Evolutionary conservation across 129 eudicot species (phyloP).

Genomic region (Logfia minima): DNA sequence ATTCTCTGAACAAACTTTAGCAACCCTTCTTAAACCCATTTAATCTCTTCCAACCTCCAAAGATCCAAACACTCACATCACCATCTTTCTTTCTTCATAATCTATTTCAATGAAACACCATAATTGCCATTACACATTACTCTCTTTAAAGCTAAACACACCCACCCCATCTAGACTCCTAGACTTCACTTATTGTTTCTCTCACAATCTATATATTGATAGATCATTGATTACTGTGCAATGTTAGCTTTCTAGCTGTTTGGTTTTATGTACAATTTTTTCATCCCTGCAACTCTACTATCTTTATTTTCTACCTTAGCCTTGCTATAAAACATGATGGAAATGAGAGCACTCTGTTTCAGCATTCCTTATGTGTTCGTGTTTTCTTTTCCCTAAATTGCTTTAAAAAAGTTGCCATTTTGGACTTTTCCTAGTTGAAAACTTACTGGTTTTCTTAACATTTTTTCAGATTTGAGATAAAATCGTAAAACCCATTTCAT

Average conservation of each 20-base stretch:
- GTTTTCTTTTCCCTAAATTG: constrained; percentile 11
- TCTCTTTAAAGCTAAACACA: constrained; percentile 31
- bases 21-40: constrained; percentile 13
- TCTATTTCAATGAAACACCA: constrained; percentile 36
- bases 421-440: constrained; percentile 31
- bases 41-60: constrained; percentile 27
- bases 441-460: constrained; percentile 21
- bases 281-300: constrained; percentile 40
- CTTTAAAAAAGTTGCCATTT: constrained; percentile 26
- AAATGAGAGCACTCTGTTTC: constrained; percentile 32
- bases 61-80: constrained; percentile 35
- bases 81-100: constrained; percentile 22
- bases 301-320: constrained; percentile 38
- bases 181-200: constrained; percentile 20
- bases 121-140: constrained; percentile 22
- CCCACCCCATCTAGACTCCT: constrained; percentile 25
- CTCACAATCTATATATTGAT: constrained; percentile 30
- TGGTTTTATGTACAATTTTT: not conserved
- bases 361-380: constrained; percentile 22
- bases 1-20: constrained; percentile 11
- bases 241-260: constrained; percentile 34
- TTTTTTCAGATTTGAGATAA: constrained; percentile 18
- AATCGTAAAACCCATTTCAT: constrained; percentile 23
- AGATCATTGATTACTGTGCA: constrained; percentile 45
- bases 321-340: constrained; percentile 43